These are phyloP conservation scores for Phylloporus sp. DNA, from an alignment of 768 basidiomycete species.

Conservation along the genomic window DNA sequence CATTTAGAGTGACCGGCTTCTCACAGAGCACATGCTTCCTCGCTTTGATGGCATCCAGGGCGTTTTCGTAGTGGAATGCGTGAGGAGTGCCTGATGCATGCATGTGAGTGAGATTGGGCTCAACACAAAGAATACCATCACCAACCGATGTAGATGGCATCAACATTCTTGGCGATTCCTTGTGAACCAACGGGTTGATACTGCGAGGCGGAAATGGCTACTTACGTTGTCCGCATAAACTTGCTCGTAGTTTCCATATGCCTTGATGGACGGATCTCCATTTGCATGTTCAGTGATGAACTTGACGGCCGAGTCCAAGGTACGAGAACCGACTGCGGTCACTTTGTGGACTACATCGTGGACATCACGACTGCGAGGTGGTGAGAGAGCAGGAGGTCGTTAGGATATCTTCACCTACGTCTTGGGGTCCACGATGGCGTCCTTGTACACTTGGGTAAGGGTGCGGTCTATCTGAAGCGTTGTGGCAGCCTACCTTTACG, in stretches of 20 bases:
- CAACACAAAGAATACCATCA: neutral
- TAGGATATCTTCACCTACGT: conserved; percentile 42
- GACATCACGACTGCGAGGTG: conserved; percentile 49
- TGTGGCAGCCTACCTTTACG: conserved; percentile 47
- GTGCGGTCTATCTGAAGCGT: neutral
- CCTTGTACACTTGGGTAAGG: conserved; percentile 39
- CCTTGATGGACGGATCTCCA: conserved; percentile 52
- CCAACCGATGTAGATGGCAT: conserved; percentile 71
- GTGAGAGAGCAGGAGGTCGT: neutral
- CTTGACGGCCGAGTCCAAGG: conserved; percentile 56
- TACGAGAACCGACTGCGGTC: conserved; percentile 74
- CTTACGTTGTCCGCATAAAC: conserved; percentile 66
- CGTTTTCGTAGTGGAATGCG: conserved; percentile 74
- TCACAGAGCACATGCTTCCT: conserved; percentile 87
- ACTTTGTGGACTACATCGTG: conserved; percentile 65
- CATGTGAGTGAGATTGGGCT: neutral
- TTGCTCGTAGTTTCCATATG: conserved; percentile 69
- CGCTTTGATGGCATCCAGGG: conserved; percentile 67
- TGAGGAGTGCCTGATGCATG: conserved; percentile 69
- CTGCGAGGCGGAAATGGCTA: conserved; percentile 1
- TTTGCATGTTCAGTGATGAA: conserved; percentile 56
- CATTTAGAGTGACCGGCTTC: conserved; percentile 80
- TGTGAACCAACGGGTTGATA: neutral
- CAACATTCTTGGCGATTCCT: conserved; percentile 49
- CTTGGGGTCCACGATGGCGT: conserved; percentile 68